Base-by-base conservation (phyloP, 2,329 filamentous ascomycete species). In the Keithomyces neogunnii region DNA sequence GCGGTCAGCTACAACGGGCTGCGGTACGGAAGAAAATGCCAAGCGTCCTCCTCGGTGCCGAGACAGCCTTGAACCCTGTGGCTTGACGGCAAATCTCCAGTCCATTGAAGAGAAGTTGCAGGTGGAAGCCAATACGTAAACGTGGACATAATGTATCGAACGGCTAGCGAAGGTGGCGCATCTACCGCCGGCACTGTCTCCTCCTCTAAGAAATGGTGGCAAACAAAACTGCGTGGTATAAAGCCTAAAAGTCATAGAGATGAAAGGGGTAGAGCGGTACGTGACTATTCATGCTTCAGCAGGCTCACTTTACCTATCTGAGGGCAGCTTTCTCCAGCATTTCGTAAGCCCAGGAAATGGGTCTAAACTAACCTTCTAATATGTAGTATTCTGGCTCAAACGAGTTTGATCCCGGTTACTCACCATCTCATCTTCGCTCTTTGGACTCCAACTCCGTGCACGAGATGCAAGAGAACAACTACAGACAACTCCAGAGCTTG, bases 401-500 rank as follows among this genome's bases (percentile, higher is more conserved):
- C 19, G 64, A 67, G 35, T 52, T 52, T 5, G 63, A 64, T 31
- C 52, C 57, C 32, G 59, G 57, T 51, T 64, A 68, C 42, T 56
- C 60, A 32, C 59, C 62, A 19, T 56, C 62, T n/a, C 55, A 59
- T 8, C 56, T 59, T 9, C 57, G 54, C 26, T 56, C 57, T 3
- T 49, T 57, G 35, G 62, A 66, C 6, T 54, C 58, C 36, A 56
- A 59, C 46, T 58, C 60, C 10, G 45, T 60, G 30, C 55, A 64
- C 47, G 62, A 69, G 11, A 54, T 53, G 5, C 60, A 63, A 40
- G 66, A 71, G 46, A 60, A 58, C 39, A 66, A 62, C 52, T 62
- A 63, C 32, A 64, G 67, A 19, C 68, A 69, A 49, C 62, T 72
- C 2, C 64, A 67, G 10, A 53, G 59, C 29, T 59, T 70, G 6